Conservation (phyloP, 345 rosid species). For the Microthlaspi erraticum region DNA sequence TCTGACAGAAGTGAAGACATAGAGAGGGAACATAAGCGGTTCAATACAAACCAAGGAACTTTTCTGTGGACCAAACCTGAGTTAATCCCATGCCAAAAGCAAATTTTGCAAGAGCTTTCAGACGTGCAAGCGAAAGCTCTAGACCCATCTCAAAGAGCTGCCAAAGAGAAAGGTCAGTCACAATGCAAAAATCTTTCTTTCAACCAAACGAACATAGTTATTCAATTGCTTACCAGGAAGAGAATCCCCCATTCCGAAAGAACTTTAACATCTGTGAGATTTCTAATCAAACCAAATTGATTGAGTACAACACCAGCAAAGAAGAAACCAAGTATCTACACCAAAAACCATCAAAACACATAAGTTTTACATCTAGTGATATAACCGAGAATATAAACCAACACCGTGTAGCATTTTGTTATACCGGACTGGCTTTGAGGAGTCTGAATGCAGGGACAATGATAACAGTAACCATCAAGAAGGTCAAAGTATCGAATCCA, state of each 20-base stretch:
- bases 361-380: neutral
- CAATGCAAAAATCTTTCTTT: slow-evolving; percentile 5
- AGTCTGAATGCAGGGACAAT: slow-evolving; percentile 89
- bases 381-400: slow-evolving; percentile 12
- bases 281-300: slow-evolving; percentile 89
- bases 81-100: slow-evolving; percentile 97
- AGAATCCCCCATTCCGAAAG: slow-evolving; percentile 99
- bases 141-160: slow-evolving; percentile 99
- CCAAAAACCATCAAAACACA: slow-evolving; percentile 38
- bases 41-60: neutral
- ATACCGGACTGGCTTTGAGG: slow-evolving; percentile 92
- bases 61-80: slow-evolving; percentile 63
- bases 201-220: neutral
- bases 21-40: neutral
- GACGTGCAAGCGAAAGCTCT: slow-evolving; percentile 95
- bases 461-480: slow-evolving; percentile 86
- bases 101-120: slow-evolving; percentile 94
- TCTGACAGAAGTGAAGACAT: slow-evolving; percentile 17
- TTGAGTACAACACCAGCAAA: slow-evolving; percentile 93
- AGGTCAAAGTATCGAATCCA: slow-evolving; percentile 93
- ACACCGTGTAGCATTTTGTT: slow-evolving; percentile 26
- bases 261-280: slow-evolving; percentile 89
- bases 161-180: slow-evolving; percentile 38
- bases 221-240: slow-evolving; percentile 69
- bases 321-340: slow-evolving; percentile 98